These are phyloP conservation scores for Metarhizium sp. DNA, from an alignment of 2,329 filamentous ascomycete genomes.

Conservation along the genomic window DNA sequence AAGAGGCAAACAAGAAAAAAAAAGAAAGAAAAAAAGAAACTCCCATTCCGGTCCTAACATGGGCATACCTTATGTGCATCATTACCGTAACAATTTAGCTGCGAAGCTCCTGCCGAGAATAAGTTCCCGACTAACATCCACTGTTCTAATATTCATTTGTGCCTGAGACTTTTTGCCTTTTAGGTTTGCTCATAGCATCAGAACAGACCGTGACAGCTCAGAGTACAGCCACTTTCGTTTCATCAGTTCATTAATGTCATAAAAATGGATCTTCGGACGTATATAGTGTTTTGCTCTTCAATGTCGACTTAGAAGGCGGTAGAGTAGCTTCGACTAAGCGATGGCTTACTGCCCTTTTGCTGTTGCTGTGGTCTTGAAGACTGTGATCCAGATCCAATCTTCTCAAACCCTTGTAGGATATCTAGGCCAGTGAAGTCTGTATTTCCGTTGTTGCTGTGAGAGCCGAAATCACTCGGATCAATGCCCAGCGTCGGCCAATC, in stretches of 20 bases:
- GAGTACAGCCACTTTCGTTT: not conserved
- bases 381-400: conserved; percentile 49
- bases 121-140: conserved; percentile 1
- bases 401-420: conserved; percentile 66
- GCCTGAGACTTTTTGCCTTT: not conserved
- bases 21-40: not conserved
- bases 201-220: not conserved
- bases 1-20: not conserved
- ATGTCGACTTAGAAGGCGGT: conserved; percentile 18
- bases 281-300: conserved; percentile 6
- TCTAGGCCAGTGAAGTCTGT: conserved; percentile 55
- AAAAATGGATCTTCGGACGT: conserved; percentile 6
- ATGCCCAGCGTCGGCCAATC: conserved; percentile 28
- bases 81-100: conserved; percentile 20
- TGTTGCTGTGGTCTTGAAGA: conserved; percentile 15
- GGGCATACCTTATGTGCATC: conserved; percentile 13
- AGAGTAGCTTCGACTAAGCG: conserved; percentile 21
- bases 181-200: not conserved
- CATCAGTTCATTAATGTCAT: conserved; percentile 13
- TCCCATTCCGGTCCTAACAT: not conserved
- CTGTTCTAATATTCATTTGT: not conserved
- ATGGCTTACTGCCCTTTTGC: conserved; percentile 18
- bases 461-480: conserved; percentile 30
- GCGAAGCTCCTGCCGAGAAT: conserved; percentile 17
- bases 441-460: conserved; percentile 39